These are phyloP conservation scores for Clarireedia monteithiana DNA, from an alignment of 2,329 filamentous ascomycete genomes.

Conservation along the genomic window DNA sequence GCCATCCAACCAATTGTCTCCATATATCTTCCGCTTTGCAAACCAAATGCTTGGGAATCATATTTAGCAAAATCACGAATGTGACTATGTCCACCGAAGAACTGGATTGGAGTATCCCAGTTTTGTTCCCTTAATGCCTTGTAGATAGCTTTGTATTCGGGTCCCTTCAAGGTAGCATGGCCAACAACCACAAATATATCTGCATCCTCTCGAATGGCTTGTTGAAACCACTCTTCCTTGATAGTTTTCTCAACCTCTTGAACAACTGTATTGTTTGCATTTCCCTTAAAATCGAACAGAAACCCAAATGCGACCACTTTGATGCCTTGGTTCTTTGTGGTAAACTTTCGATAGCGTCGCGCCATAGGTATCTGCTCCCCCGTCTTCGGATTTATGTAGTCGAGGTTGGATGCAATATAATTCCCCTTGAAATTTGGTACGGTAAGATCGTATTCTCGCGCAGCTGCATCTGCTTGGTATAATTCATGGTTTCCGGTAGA, in stretches of 20 bases:
- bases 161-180: slow-evolving; percentile 75
- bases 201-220: slow-evolving; percentile 74
- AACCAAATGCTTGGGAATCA: slow-evolving; percentile 67
- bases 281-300: slow-evolving; percentile 85
- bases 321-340: slow-evolving; percentile 80
- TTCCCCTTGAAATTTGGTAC: slow-evolving; percentile 73
- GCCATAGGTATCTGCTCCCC: slow-evolving; percentile 69
- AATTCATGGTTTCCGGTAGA: slow-evolving; percentile 93
- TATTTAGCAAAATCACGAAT: slow-evolving; percentile 78
- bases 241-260: slow-evolving; percentile 73
- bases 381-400: slow-evolving; percentile 69
- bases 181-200: slow-evolving; percentile 84
- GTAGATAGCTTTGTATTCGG: slow-evolving; percentile 72
- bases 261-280: slow-evolving; percentile 85
- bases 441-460: slow-evolving; percentile 69
- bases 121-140: slow-evolving; percentile 68
- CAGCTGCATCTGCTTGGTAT: slow-evolving; percentile 71
- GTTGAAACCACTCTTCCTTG: slow-evolving; percentile 80
- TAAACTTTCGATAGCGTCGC: slow-evolving; percentile 79
- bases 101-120: slow-evolving; percentile 78
- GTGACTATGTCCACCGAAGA: slow-evolving; percentile 87
- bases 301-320: slow-evolving; percentile 87
- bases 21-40: slow-evolving; percentile 87
- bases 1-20: slow-evolving; percentile 95
- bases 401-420: slow-evolving; percentile 88